Evolutionary conservation across 2,329 filamentous ascomycete species (phyloP), one percentile per base, ranked within the genome.

Genomic region (Sclerotinia nivalis): DNA sequence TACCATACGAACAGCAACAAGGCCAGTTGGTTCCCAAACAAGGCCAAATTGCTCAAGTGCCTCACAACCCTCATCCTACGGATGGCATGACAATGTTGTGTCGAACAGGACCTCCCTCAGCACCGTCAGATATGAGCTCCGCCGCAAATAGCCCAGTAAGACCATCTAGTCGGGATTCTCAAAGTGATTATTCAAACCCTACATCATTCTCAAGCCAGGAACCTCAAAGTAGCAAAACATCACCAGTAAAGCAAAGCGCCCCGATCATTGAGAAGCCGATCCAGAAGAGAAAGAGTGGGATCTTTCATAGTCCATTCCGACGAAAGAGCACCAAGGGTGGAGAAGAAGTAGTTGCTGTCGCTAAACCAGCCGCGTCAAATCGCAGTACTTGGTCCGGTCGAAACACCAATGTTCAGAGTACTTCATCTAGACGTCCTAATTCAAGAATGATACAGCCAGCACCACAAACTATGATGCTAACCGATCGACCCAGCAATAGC

Each of bases 71-170:
- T 13, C 97, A 97, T 78, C 94, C 95, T 0, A 88, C 91, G 80
- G 95, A 98, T 78, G 95, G 94, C 6, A 98, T 98, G 93, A 97
- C 95, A 0, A 97, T 98, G 88, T 91, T 97, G 72, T 98, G 95
- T 80, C 89, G 93, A 71, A 89, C 92, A 52, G 91, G 89, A 5
- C 87, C 90, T 52, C 86, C 86, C 61, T 90, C 88, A 18, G 89
- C 90, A 54, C 86, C 86, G 64, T 90, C 88, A n/a, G 89, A 90
- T 81, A 87, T 82, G 80, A 93, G 85, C 80, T 90, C 90, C 37
- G 50, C 64, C 15, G 77, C 82, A 37, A 88, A 86, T 58, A 90
- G 88, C 72, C 87, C 89, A 34, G 89, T 87, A 64, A 87, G 93
- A 59, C 93, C 93, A 60, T 91, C 91, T 20, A 97, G 93, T 79